Base-by-base conservation (phyloP, 2,329 filamentous ascomycete species). In the Aspergillus sp. region DNA sequence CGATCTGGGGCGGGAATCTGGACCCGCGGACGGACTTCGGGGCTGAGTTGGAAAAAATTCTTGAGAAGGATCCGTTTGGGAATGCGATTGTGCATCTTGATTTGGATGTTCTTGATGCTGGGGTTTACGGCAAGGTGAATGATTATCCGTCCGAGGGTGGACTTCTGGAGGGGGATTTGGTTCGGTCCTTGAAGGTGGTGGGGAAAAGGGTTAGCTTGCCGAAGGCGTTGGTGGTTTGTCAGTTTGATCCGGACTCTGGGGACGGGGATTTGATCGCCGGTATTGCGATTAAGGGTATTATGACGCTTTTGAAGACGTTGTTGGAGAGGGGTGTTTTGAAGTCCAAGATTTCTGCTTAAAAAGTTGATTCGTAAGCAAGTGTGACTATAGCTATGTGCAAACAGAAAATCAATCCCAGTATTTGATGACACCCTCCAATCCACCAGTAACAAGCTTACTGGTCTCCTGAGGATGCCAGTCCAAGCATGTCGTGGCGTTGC, bases 381-480 rank as follows among this genome's bases (percentile, higher is more conserved):
- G 25, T 27, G 9, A 27, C 10, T 30, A 30, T 30, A 30, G 25
- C 25, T 30, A 30, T 30, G 25, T 30, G 12, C n/a, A 37, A 37
- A 37, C n/a, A 15, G n/a, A 7, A 10, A 22, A 39, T 20, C 17
- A 97, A 77, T 97, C 93, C 89, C 90, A 97, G 67, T 91, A 91
- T 67, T 86, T 88, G 52, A 98, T 88, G 41, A 85, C 77, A 4
- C 93, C 91, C 60, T 95, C 89, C 69, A 94, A 70, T 17, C 93
- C 93, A 10, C 90, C 94, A 25, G 90, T 94, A 2, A 85, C 87
- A 32, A 97, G 83, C 77, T 96, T 96, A 64, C 86, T 93, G 15
- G 86, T 93, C 76, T 98, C 93, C 71, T 96, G 87, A n/a, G 91
- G 90, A 69, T 97, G 90, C 91, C 93, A 98, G 66, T 87, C 86